phyloP scores from a whole-genome alignment of 352 stramenopile species.

The Stephanocyclus meneghinianus region DNA sequence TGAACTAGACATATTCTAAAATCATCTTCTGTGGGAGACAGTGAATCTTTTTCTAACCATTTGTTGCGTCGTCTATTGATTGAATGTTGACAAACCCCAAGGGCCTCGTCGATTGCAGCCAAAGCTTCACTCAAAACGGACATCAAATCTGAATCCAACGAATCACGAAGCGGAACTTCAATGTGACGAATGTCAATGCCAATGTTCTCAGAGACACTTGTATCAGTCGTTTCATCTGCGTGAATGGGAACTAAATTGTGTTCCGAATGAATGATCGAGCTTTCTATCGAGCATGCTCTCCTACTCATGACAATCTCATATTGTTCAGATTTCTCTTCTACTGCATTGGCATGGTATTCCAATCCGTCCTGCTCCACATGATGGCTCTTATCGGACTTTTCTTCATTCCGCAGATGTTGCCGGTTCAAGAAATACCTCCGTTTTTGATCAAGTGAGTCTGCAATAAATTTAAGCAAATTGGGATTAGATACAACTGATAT shows the following conservation, averaged over 20 bases:
- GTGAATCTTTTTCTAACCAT: background rate
- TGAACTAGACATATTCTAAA: constrained; percentile 52
- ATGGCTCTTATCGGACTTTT: background rate
- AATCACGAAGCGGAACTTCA: constrained; percentile 41
- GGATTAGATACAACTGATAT: constrained; percentile 46
- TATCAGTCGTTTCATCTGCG: background rate
- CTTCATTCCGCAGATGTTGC: background rate
- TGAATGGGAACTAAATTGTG: background rate
- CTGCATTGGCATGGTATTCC: background rate
- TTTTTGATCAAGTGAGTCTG: constrained; percentile 25
- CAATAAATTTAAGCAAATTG: constrained; percentile 40
- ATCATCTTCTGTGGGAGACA: background rate
- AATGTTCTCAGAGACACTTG: background rate
- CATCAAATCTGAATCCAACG: constrained; percentile 43
- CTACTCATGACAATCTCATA: background rate
- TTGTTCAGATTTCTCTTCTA: background rate
- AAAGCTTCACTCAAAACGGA: constrained; percentile 27
- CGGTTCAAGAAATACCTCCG: background rate
- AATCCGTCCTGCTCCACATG: background rate
- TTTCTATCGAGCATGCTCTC: background rate
- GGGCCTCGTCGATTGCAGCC: constrained; percentile 40
- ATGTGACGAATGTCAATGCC: constrained; percentile 30
- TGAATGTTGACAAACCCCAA: constrained; percentile 3
- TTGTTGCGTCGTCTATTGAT: background rate
- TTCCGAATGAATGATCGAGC: background rate